Conservation (phyloP, 768 basidiomycete species). For the Termitomyces titanicus region DNA sequence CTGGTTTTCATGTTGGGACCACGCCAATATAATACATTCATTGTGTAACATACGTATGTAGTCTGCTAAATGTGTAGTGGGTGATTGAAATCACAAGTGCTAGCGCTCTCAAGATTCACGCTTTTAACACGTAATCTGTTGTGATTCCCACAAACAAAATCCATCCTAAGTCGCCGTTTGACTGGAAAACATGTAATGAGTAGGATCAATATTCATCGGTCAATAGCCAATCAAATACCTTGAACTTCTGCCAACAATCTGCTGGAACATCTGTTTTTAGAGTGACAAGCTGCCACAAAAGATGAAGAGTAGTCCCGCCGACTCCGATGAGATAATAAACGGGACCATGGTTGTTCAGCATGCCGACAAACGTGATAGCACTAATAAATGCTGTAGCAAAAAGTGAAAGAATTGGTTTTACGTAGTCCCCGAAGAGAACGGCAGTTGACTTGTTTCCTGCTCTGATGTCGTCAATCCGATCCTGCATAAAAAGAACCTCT, state of each 20-base stretch:
- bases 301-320: conserved; percentile 4
- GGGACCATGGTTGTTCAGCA: conserved; percentile 32
- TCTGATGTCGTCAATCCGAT: conserved; percentile 50
- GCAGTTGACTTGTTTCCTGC: conserved; percentile 57
- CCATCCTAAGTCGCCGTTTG: not conserved
- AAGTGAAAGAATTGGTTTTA: conserved; percentile 37
- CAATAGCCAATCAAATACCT: not conserved
- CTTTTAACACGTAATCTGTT: not conserved
- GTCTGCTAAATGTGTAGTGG: too few species aligned
- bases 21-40: too few species aligned
- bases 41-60: too few species aligned
- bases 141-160: not conserved
- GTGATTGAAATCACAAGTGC: too few species aligned
- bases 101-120: too few species aligned
- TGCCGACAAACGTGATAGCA: conserved; percentile 33
- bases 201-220: not conserved
- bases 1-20: too few species aligned
- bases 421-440: conserved; percentile 42
- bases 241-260: conserved; percentile 8
- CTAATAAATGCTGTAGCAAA: conserved; percentile 40
- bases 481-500: conserved; percentile 48
- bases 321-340: conserved; percentile 27
- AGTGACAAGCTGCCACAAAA: conserved; percentile 8
- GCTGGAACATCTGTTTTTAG: not conserved
- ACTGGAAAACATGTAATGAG: not conserved